Percentiles rank a stretch among this genome's conserved stretches.
Evolutionary conservation across 306 rosid species (phyloP).

Genomic region (Trifolium repens): DNA sequence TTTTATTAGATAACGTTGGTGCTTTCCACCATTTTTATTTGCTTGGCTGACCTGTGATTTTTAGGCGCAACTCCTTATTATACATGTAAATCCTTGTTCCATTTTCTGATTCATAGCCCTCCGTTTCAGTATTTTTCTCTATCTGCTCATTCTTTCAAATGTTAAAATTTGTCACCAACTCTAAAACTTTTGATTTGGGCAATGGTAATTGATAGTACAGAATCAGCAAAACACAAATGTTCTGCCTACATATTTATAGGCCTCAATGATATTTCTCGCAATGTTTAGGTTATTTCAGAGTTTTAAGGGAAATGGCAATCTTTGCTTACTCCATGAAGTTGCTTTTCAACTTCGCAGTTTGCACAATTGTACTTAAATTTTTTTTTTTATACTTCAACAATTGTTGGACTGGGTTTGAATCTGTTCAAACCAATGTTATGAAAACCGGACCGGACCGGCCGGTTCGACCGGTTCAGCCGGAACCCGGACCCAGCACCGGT

Average conservation of each 20-base stretch:
- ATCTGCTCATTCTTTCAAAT: slow-evolving; percentile 1
- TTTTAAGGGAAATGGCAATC: not conserved
- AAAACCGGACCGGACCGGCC: no score
- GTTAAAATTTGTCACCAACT: slow-evolving; percentile 11
- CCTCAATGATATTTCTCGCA: not conserved
- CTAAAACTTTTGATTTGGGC: slow-evolving; percentile 7
- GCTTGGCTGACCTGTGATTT: slow-evolving; percentile 16
- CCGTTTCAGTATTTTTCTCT: not conserved
- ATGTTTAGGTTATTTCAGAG: slow-evolving; percentile 26
- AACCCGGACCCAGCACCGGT: no score
- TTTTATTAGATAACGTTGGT: slow-evolving; percentile 15
- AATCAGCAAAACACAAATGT: slow-evolving; percentile 6
- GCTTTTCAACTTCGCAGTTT: slow-evolving; percentile 9
- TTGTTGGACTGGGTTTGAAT: not conserved
- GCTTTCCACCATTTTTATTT: slow-evolving; percentile 20
- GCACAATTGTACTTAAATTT: not conserved
- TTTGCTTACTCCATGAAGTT: slow-evolving; percentile 3
- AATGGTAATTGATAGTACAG: slow-evolving; percentile 3
- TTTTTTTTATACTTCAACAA: not conserved
- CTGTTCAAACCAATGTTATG: no score
- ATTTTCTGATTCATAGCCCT: slow-evolving; percentile 22
- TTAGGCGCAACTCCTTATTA: slow-evolving; percentile 3
- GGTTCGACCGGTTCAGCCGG: no score
- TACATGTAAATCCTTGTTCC: slow-evolving; percentile 23
- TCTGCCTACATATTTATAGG: not conserved